Base-by-base conservation (phyloP, 2,329 filamentous ascomycete genomes). In the Fusarium vanettenii region DNA sequence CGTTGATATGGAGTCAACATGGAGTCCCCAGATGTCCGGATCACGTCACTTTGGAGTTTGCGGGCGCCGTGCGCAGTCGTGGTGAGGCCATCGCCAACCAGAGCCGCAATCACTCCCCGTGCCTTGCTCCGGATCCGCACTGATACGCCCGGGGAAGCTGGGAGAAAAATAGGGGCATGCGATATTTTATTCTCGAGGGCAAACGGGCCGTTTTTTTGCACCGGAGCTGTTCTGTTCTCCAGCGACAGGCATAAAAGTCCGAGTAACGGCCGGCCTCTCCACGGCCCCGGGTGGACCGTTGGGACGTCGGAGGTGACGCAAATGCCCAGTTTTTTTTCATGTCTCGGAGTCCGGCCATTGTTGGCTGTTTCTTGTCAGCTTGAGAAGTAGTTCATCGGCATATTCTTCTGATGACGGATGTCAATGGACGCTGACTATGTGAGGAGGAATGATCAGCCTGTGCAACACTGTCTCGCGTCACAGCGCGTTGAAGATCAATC, bases 211-310 rank as follows among this genome's bases (percentile, higher is more conserved):
- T 75, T 76, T 73, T 73, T 59, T 55, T 35, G 35, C 57, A 57
- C 50, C 69, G 64, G 73, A 75, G 60, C 43, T 55, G 7, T 59
- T 62, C 60, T 43, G 70, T 71, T 76, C 73, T 33, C 73, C 73
- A 76, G 67, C 64, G 64, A 67, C 74, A 74, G 65, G 76, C 76
- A 78, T 78, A 66, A 78, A 76, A 45, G 60, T 72, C 76, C 76
- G 76, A 78, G 70, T 74, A 78, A 77, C 66, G 73, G 70, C 73
- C 73, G 73, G 41, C 70, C 43, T 75, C 73, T 76, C 73, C 73
- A 74, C 67, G 73, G 73, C 64, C 56, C 73, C 73, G 73, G 60
- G 70, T 75, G 73, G 73, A 56, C 50, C 57, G 52, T 29, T 25
- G 70, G 66, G 62, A 59, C 31, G 56, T 61, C 64, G 69, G 72